These are phyloP conservation scores for Ottelia alismoides DNA, from an alignment of 106 monocot genomes.

Conservation along the genomic window DNA sequence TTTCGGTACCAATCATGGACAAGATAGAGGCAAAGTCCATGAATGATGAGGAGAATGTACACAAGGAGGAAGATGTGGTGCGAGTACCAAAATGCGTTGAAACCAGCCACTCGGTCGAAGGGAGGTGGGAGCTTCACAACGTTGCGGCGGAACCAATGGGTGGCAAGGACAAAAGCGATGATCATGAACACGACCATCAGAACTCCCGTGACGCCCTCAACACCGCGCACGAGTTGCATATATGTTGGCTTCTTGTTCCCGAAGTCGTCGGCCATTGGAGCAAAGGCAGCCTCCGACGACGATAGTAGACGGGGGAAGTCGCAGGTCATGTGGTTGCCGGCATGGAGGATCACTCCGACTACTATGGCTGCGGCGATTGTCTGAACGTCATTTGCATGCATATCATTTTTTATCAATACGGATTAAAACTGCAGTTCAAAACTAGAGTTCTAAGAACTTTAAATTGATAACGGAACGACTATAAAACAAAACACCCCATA, in stretches of 20 bases:
- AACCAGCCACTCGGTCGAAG: slow-evolving; percentile 62
- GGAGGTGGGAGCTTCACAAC: slow-evolving; percentile 66
- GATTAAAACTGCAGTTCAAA: too few relatives aligned
- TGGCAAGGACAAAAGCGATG: slow-evolving; percentile 70
- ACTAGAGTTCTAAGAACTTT: too few relatives aligned
- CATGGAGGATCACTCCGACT: slow-evolving; percentile 85
- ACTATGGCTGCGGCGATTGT: slow-evolving; percentile 80
- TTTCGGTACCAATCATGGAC: slow-evolving; percentile 44
- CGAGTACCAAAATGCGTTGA: slow-evolving; percentile 97
- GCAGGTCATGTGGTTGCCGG: slow-evolving; percentile 67
- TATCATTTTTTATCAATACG: too few relatives aligned
- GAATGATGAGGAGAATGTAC: slow-evolving; percentile 56
- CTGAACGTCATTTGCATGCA: too few relatives aligned
- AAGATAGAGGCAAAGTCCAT: slow-evolving; percentile 64
- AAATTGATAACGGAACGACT: too few relatives aligned
- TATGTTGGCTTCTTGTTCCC: slow-evolving; percentile 61
- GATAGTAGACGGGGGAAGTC: slow-evolving; percentile 63
- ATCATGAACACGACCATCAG: slow-evolving; percentile 68
- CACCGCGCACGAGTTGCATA: slow-evolving; percentile 27
- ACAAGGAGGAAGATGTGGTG: slow-evolving; percentile 76
- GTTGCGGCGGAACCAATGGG: slow-evolving; percentile 75
- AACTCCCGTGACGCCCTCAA: slow-evolving; percentile 66
- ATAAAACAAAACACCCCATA: too few relatives aligned
- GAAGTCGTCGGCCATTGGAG: slow-evolving; percentile 25
- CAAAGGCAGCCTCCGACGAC: slow-evolving; percentile 23